Conservation (phyloP, 371 early-diverging fungal genomes). For the Syncephalastrum racemosum region DNA sequence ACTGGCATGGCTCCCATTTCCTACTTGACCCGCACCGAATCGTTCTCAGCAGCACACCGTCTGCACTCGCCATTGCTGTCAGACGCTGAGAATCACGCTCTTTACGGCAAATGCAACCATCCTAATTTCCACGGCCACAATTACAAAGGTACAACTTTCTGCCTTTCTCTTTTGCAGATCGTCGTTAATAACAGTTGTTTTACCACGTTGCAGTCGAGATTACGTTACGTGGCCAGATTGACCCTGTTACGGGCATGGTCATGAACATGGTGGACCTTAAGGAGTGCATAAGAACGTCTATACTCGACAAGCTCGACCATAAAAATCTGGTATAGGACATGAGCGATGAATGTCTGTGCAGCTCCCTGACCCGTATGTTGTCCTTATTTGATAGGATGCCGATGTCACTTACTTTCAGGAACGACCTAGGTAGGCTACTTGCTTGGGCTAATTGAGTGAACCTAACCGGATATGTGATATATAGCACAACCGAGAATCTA, state of each 20-base stretch:
- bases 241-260: constrained; percentile 85
- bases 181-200: background rate
- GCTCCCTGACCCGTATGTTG: background rate
- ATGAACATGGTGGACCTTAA: constrained; percentile 83
- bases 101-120: constrained; percentile 91
- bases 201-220: constrained; percentile 61
- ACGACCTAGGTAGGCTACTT: constrained; percentile 36
- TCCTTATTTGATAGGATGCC: constrained; percentile 53
- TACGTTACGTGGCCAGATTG: constrained; percentile 70
- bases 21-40: constrained; percentile 74
- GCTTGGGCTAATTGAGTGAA: background rate
- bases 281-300: constrained; percentile 64
- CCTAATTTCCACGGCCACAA: constrained; percentile 89
- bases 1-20: constrained; percentile 50
- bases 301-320: constrained; percentile 85
- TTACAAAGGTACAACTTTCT: constrained; percentile 59
- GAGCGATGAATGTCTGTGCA: background rate
- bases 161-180: background rate
- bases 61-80: constrained; percentile 73
- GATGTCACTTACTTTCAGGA: constrained; percentile 76
- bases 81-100: constrained; percentile 65
- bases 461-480: background rate
- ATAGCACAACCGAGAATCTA: constrained; percentile 87
- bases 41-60: constrained; percentile 89
- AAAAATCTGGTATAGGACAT: constrained; percentile 62